These are phyloP conservation scores for Cornus suecica DNA, from an alignment of 148 eudicot species.

Conservation along the genomic window DNA sequence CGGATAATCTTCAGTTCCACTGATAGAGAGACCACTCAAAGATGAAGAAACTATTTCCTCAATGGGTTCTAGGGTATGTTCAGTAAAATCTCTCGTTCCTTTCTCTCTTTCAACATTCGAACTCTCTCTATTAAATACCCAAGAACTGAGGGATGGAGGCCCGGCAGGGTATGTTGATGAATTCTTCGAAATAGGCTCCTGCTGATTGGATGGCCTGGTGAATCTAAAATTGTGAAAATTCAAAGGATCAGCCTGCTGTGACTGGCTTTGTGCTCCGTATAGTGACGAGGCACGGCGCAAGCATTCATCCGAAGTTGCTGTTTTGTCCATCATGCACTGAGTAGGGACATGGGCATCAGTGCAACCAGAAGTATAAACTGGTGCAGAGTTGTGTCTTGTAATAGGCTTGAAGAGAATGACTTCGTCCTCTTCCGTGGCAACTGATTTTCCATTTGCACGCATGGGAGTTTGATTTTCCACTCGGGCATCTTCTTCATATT, in stretches of 20 bases:
- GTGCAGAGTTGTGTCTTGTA: conserved; percentile 70
- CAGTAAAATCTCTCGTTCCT: conserved; percentile 20
- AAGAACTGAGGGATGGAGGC: conserved; percentile 87
- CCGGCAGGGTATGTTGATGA: conserved; percentile 38
- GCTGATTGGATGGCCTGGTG: conserved; percentile 29
- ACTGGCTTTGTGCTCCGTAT: conserved; percentile 45
- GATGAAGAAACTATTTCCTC: conserved; percentile 47
- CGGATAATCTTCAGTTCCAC: conserved; percentile 15
- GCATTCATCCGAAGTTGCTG: conserved; percentile 44
- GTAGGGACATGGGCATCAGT: conserved; percentile 10
- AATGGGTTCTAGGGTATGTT: conserved; percentile 51
- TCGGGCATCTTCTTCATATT: neutral
- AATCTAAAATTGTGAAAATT: conserved; percentile 21
- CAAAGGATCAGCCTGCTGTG: conserved; percentile 33
- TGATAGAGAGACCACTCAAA: conserved; percentile 33
- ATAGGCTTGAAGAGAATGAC: conserved; percentile 90
- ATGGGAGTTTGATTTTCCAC: neutral
- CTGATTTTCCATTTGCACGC: conserved; percentile 17
- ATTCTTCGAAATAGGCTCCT: conserved; percentile 27
- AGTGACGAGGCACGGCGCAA: conserved; percentile 82
- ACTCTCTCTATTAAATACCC: conserved; percentile 64
- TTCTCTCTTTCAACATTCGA: conserved; percentile 33
- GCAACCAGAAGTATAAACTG: conserved; percentile 29
- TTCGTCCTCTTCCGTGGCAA: conserved; percentile 69
- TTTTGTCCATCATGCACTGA: conserved; percentile 14